Base-by-base conservation (phyloP, 768 basidiomycete species). In the Leccinum variicolor region DNA sequence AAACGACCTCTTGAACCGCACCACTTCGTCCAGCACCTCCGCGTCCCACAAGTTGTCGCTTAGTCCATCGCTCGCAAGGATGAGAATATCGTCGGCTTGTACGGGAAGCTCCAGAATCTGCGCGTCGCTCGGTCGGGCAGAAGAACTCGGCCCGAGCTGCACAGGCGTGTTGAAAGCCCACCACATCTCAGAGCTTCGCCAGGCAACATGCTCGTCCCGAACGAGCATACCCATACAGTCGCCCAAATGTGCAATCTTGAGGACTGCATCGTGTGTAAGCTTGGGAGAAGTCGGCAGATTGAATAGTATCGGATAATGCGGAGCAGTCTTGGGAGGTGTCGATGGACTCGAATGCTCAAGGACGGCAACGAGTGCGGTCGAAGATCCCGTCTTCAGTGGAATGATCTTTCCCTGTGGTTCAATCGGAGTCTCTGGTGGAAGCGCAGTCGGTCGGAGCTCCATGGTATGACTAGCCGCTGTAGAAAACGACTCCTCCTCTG, bases 101-200 rank as follows among this genome's bases (percentile, higher is more conserved):
- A 91, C 89, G 23, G 87, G 88, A 0, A 92, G 75, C 1, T 83
- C 83, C 63, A 87, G 83, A 6, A 86, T 74, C 57, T 86, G 86
- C 2, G 91, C 89, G 50, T 90, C 82, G 19, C 78, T 67, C 15
- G 90, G 87, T 25, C 79, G 81, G 19, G 85, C 84, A n/a, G 80
- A 73, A 2, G 81, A 81, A 43, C 81, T 75, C 2, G 85, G 84
- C 7, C 85, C 85, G 29, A 88, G 83, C 64, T 86, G 85, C 28
- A 80, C 76, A 0, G 84, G 85, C n/a, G 80, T 82, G 63, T 86
- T 86, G 71, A 86, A 86, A 14, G 79, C 81, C 82, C 92, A 94
- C 84, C 94, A 94, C 91, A 96, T 95, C 72, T 97, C 95, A 45
- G 90, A 84, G 50, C 86, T 90, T 31, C 94, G 80, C 86, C 93